Conservation (phyloP, 768 basidiomycete species). For the Phylloporus rhodoxanthus region DNA sequence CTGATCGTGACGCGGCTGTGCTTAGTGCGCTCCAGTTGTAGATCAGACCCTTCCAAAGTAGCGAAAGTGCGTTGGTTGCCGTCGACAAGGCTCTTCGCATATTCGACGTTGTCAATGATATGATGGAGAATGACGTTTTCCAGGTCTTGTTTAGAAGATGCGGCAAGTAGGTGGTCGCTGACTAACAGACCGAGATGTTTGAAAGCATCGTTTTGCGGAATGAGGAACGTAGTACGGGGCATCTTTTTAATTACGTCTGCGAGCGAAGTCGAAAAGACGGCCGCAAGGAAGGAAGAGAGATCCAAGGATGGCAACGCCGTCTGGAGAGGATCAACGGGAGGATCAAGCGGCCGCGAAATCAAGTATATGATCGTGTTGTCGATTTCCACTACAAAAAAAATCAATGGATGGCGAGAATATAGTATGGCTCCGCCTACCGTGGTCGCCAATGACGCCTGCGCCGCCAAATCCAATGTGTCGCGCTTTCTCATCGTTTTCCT, state of each 20-base stretch:
- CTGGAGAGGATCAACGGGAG: constrained; percentile 75
- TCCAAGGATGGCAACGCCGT: constrained; percentile 79
- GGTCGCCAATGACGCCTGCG: constrained; percentile 71
- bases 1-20: constrained; percentile 44
- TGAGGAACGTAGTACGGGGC: constrained; percentile 73
- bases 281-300: constrained; percentile 85
- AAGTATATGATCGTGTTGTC: constrained; percentile 86
- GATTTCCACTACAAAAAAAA: constrained; percentile 48
- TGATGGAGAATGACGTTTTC: constrained; percentile 87
- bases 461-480: constrained; percentile 77
- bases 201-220: constrained; percentile 90
- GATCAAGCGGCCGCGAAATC: constrained; percentile 73
- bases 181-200: constrained; percentile 76
- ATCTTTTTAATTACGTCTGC: constrained; percentile 60
- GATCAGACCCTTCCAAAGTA: constrained; percentile 80
- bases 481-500: constrained; percentile 41
- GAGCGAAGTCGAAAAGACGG: constrained; percentile 80
- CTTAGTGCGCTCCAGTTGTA: constrained; percentile 62
- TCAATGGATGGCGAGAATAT: constrained; percentile 1
- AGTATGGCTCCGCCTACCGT: constrained; percentile 44
- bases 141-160: constrained; percentile 74
- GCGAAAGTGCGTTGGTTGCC: constrained; percentile 68
- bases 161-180: constrained; percentile 76
- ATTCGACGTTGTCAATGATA: constrained; percentile 68
- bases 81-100: constrained; percentile 52